Evolutionary conservation across 441 rosid species (phyloP).

Genomic region (Erysimum cheiri): DNA sequence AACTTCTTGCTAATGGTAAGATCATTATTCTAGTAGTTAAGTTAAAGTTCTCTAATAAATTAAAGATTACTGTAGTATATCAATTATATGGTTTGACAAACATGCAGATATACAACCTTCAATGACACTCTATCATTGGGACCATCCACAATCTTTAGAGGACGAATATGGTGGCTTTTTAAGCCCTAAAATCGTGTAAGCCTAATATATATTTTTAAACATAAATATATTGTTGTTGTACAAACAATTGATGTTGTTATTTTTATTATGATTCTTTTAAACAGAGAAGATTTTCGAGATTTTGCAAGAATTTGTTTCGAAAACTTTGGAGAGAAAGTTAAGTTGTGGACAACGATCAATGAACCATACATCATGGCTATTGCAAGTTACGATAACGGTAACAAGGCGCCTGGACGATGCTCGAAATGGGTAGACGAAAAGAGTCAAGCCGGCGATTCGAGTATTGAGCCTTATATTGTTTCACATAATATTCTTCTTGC

Average conservation of each 20-base stretch:
- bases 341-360: conserved; percentile 23
- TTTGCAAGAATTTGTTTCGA: conserved; percentile 22
- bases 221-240: background rate
- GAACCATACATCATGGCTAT: conserved; percentile 22
- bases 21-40: background rate
- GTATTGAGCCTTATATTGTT: conserved; percentile 43
- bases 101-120: conserved; percentile 42
- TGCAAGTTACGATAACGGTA: background rate
- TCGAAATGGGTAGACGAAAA: conserved; percentile 20
- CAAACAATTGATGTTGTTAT: background rate
- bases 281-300: conserved; percentile 36
- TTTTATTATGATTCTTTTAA: background rate
- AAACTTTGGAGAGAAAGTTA: conserved; percentile 33
- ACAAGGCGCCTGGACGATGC: conserved; percentile 21
- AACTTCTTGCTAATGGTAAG: conserved; percentile 48
- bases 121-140: conserved; percentile 45
- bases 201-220: background rate
- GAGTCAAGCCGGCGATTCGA: conserved; percentile 20
- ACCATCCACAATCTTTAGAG: conserved; percentile 47
- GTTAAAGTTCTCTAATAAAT: background rate
- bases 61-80: background rate
- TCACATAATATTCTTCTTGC: conserved; percentile 38
- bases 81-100: background rate
- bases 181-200: conserved; percentile 44
- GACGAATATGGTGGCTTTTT: conserved; percentile 46